Base-by-base conservation (phyloP, 2,329 filamentous ascomycete genomes). In the Colletotrichum destructivum region DNA sequence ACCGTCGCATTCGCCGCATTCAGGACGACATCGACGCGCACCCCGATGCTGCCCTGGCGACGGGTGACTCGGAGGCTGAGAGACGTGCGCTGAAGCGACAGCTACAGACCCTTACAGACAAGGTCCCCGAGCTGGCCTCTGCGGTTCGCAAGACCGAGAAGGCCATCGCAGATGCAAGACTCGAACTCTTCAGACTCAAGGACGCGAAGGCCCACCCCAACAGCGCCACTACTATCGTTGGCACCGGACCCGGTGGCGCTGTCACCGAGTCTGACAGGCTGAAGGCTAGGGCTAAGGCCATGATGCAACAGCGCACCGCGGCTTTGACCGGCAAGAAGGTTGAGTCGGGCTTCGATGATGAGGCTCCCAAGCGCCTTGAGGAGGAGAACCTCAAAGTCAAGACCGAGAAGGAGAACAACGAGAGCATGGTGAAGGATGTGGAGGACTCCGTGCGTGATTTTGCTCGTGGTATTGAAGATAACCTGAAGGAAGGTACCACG, bases 301-400 rank as follows among this genome's bases (percentile, higher is more conserved):
- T 98, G 91, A 99, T 99, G 96, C 96, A 98, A 84, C 95, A 98
- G 78, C 93, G 96, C 71, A 95, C 96, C 75, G 96, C 96, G 67
- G 96, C 96, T 21, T 85, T 99, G 74, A 94, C 95, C 26, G 96
- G 96, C 69, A 94, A 92, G 81, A 95, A 95, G 79, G 85, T 92
- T 57, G 91, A 94, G 47, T 81, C 86, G 2, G 85, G 84, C 56
- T 89, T 92, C 72, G 94, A 97, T 75, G 92, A 95, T 74, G 94
- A 93, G 74, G 94, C 94, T 4, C 91, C 95, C 57, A 93, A 94
- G 83, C 91, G 96, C 44, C 83, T 98, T 18, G 96, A 98, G 80
- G 93, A 97, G 76, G 96, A 99, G 82, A 96, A 87, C 76, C 90
- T 93, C 74, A 92, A 91, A 75, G 89, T 95, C 60, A 91, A 91